Conservation (phyloP, 257 asterid species). For the Jaltomata sinuosa region DNA sequence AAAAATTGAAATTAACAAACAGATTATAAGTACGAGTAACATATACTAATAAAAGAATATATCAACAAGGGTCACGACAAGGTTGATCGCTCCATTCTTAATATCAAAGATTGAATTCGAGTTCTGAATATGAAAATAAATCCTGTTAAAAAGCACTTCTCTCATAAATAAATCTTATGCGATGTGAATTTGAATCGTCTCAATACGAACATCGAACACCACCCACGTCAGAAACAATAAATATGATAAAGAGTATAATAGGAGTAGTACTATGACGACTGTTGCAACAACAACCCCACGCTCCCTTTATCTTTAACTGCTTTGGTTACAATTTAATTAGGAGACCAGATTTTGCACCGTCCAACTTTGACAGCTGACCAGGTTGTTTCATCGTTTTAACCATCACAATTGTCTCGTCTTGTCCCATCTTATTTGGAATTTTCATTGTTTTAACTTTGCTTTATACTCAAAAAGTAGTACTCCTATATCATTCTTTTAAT, state of each 20-base stretch:
- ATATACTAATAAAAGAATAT: not conserved
- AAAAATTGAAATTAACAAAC: not conserved
- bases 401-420: slow-evolving; percentile 22
- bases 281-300: not conserved
- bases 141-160: not conserved
- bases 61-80: not conserved
- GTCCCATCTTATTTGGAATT: slow-evolving; percentile 20
- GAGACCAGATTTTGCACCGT: not conserved
- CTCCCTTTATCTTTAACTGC: not conserved
- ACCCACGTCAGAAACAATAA: not conserved
- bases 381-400: slow-evolving; percentile 29
- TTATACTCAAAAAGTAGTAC: not conserved
- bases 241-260: not conserved
- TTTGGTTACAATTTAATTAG: not conserved
- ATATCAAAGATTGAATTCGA: not conserved
- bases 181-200: not conserved
- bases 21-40: not conserved
- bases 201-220: no score
- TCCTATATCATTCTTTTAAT: not conserved
- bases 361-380: not conserved
- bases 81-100: not conserved
- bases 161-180: not conserved
- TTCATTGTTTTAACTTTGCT: not conserved
- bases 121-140: not conserved
- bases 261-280: not conserved